Evolutionary conservation across 805 yeast genomes (phyloP), one percentile per base, ranked within the genome.

Genomic region (Yamadazyma takamatsuzukensis): DNA sequence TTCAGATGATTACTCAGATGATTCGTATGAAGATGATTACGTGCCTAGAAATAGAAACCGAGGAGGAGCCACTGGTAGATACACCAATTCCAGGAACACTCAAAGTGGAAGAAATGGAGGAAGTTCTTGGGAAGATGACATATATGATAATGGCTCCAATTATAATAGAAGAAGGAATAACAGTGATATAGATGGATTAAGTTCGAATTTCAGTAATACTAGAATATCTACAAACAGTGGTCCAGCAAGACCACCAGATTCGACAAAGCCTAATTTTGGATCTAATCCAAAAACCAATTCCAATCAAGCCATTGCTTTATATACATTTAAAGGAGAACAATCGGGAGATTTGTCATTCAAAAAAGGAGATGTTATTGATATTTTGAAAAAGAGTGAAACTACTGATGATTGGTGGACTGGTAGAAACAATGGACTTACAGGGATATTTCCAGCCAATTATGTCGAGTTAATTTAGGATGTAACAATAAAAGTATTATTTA

Each of bases 391-490:
- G 59, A 79, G 93, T 7, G 89, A 83, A 6, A 82, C 96, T 10
- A 76, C 79, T 30, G 95, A 93, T 56, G 97, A 93, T 56, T 93
- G 98, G 98, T 93, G 98, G 98, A 87, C 96, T 0, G 98, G 98
- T 17, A 78, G 83, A 54, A 66, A 78, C 34, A 84, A 83, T 45
- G 90, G 94, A 9, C 63, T 62, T 40, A 86, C 85, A 48, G 98
- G 98, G 26, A 89, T 89, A 15, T 90, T 90, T 73, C 98, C 98
- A 7, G 98, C 98, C 2, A 90, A 90, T 56, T 90, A 90, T 53
- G 97, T 90, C 26, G 95, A 89, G 54, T 60, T 89, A 48, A 74
- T 78, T 33, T 81, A n/a, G n/a, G n/a, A n/a, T n/a, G n/a, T n/a
- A n/a, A n/a, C n/a, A n/a, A n/a, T n/a, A n/a, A n/a, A n/a, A n/a